These are phyloP conservation scores for Trichoderma polysporum DNA, from an alignment of 2,329 filamentous ascomycete genomes.

Conservation along the genomic window DNA sequence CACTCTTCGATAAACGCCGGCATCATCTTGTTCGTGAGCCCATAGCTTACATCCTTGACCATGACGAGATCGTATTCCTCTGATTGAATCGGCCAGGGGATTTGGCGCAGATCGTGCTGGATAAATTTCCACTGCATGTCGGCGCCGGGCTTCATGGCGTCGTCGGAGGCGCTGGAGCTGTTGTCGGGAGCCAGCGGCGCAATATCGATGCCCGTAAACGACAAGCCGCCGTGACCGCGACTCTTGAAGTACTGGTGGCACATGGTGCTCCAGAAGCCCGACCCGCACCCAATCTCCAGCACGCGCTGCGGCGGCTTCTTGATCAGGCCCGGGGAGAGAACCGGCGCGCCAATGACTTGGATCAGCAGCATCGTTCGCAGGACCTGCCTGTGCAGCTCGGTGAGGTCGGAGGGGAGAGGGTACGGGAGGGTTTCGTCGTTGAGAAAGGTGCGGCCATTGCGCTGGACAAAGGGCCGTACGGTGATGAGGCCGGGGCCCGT, in stretches of 20 bases:
- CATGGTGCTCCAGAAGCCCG: slow-evolving; percentile 85
- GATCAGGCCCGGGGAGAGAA: slow-evolving; percentile 68
- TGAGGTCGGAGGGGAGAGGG: slow-evolving; percentile 83
- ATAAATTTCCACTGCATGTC: slow-evolving; percentile 88
- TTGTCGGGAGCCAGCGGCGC: slow-evolving; percentile 62
- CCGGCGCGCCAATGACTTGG: slow-evolving; percentile 75
- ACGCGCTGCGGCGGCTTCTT: slow-evolving; percentile 72
- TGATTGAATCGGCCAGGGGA: slow-evolving; percentile 74
- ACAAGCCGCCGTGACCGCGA: slow-evolving; percentile 66
- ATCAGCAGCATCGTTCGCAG: slow-evolving; percentile 79
- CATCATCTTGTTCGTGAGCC: slow-evolving; percentile 58
- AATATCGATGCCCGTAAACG: slow-evolving; percentile 81
- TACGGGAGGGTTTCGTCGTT: slow-evolving; percentile 72
- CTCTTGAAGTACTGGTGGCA: slow-evolving; percentile 77
- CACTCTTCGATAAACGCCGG: slow-evolving; percentile 66
- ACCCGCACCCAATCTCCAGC: slow-evolving; percentile 84
- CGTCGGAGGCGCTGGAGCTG: slow-evolving; percentile 29
- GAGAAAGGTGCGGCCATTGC: slow-evolving; percentile 80
- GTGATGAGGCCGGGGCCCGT: slow-evolving; percentile 41
- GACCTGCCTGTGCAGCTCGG: slow-evolving; percentile 84
- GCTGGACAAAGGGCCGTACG: slow-evolving; percentile 61
- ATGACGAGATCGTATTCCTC: slow-evolving; percentile 86
- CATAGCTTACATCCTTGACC: slow-evolving; percentile 77
- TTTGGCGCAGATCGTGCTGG: slow-evolving; percentile 76
- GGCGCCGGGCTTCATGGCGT: slow-evolving; percentile 55